Conservation (phyloP, 1,139 yeast genomes). For the Magnusiomyces paraingens region DNA sequence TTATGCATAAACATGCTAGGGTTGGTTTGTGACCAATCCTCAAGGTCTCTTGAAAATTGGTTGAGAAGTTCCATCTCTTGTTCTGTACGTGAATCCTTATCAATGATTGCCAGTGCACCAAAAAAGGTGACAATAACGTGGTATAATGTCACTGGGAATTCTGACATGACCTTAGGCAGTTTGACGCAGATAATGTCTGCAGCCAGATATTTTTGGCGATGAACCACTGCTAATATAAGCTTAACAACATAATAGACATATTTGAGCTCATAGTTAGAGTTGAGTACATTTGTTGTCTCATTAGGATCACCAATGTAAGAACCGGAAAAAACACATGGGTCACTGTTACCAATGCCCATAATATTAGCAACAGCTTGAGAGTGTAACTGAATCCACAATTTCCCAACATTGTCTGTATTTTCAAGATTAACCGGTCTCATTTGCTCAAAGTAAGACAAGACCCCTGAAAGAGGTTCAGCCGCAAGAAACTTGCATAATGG, state of each 20-base stretch:
- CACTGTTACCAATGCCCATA: constrained; percentile 24
- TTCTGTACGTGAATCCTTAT: constrained; percentile 20
- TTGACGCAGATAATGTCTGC: constrained; percentile 24
- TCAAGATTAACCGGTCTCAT: constrained; percentile 25
- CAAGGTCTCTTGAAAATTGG: constrained; percentile 27
- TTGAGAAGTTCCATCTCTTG: constrained; percentile 20
- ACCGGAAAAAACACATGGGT: constrained; percentile 25
- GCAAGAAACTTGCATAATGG: constrained; percentile 30
- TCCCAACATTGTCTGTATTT: constrained; percentile 23
- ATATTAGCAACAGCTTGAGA: constrained; percentile 24
- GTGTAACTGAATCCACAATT: constrained; percentile 30
- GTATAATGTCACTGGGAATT: constrained; percentile 26
- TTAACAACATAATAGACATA: constrained; percentile 26
- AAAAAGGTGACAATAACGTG: constrained; percentile 29
- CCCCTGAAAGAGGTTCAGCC: constrained; percentile 27
- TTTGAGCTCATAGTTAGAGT: constrained; percentile 19
- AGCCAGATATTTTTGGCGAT: constrained; percentile 25
- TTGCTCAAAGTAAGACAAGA: constrained; percentile 24
- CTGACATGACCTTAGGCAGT: constrained; percentile 23
- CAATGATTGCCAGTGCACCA: constrained; percentile 29
- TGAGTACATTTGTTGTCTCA: constrained; percentile 15
- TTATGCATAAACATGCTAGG: constrained; percentile 39
- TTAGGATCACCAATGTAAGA: constrained; percentile 19
- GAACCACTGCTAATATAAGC: constrained; percentile 25
- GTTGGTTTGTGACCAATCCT: constrained; percentile 35